Percentiles rank a stretch among this genome's conserved stretches.
Evolutionary conservation across 208 protist genomes (phyloP).

Genomic region (Crithidia sp.): DNA sequence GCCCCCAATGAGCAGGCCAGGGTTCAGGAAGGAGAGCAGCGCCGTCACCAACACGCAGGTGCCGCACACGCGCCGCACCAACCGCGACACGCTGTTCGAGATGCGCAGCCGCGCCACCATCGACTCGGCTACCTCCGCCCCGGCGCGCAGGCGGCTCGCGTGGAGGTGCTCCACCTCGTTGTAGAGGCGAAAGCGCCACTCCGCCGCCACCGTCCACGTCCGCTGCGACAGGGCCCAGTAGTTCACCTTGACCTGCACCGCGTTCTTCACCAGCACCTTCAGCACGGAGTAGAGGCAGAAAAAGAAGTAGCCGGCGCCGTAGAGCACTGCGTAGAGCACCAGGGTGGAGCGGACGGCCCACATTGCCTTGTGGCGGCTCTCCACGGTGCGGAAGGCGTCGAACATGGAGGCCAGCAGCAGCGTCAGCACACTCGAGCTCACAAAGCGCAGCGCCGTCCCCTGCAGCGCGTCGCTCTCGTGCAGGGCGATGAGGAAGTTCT

Average conservation of each 20-base stretch:
- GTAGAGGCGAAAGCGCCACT: slow-evolving; percentile 81
- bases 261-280: slow-evolving; percentile 78
- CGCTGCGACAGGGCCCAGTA: slow-evolving; percentile 52
- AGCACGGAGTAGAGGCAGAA: slow-evolving; percentile 53
- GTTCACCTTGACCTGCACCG: slow-evolving; percentile 65
- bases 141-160: slow-evolving; percentile 52
- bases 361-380: slow-evolving; percentile 39
- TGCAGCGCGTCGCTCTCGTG: slow-evolving; percentile 56
- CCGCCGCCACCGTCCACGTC: slow-evolving; percentile 62
- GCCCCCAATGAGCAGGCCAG: slow-evolving; percentile 66
- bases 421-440: slow-evolving; percentile 40
- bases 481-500: slow-evolving; percentile 80
- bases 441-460: slow-evolving; percentile 48
- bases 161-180: slow-evolving; percentile 85
- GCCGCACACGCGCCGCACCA: slow-evolving; percentile 65
- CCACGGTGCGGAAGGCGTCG: slow-evolving; percentile 69
- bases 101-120: slow-evolving; percentile 62
- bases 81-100: slow-evolving; percentile 45
- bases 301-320: slow-evolving; percentile 63
- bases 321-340: slow-evolving; percentile 49
- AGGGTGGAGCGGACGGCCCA: slow-evolving; percentile 43
- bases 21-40: slow-evolving; percentile 73
- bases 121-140: slow-evolving; percentile 44
- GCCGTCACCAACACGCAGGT: slow-evolving; percentile 59
- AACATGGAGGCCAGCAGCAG: slow-evolving; percentile 67